Base-by-base conservation (phyloP, 805 yeast species). In the Zygosaccharomyces bisporus region DNA sequence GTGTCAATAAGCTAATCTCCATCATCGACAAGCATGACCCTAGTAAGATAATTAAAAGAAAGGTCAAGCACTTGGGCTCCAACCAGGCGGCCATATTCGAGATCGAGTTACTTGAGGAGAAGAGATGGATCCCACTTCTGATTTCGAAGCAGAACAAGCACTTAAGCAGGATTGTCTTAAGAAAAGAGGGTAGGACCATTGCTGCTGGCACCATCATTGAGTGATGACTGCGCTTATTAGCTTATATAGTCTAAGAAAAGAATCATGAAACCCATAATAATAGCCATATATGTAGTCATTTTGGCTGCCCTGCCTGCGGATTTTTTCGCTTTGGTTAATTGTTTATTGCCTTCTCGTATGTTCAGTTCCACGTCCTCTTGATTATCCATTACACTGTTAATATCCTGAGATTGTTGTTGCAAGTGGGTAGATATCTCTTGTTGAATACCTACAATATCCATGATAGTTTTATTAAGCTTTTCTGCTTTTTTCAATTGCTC, bases 161-260 rank as follows among this genome's bases (percentile, higher is more conserved):
- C 68, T 75, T 93, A 56, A 97, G 98, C 56, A 83, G 98, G 70
- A 87, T 93, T 66, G 89, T 98, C 16, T 76, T 93, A 64, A 88
- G 99, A 76, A 98, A 93, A 70, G 98, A 93, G 70, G 99, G 98
- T 58, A 82, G 80, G 57, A 91, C 99, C 37, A 88, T 93, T 68
- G 99, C 98, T 50, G 91, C 93, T 63, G 99, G 99, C 67, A 85
- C 86, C 67, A 86, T 91, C 58, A 83, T 95, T 50, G 86, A 87
- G 19, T 27, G 18, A 23, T 23, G 35, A 31, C n/a, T 13, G 10
- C 12, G 29, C 18, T 37, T 40, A 40, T 50, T 50, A 67, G 44
- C 71, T 63, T 45, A 76, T 70, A 56, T 66, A 76, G 53, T 79
- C 83, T n/a, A 77, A 60, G 27, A 79, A 63, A 30, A 86, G 58